Base-by-base conservation (phyloP, 2,329 filamentous ascomycete genomes). In the Lasiodiplodia sp. region DNA sequence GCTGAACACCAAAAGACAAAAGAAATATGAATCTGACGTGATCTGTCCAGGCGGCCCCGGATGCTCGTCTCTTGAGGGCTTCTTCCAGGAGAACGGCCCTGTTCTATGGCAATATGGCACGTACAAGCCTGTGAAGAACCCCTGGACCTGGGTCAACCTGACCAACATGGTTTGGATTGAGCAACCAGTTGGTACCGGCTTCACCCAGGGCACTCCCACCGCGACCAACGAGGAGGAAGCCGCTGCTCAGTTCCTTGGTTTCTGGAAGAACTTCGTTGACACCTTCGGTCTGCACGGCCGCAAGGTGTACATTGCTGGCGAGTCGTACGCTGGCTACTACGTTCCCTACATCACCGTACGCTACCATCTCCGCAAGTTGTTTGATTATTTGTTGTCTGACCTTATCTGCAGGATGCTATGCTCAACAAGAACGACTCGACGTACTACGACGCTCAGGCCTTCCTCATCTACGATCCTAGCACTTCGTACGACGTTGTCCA, bases 141-240 rank as follows among this genome's bases (percentile, higher is more conserved):
- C 80, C 0, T 84, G 77, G 75, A 77, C 78, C 38, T 84, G 81
- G 81, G 76, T 87, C 69, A 91, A 91, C 63, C 79, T 95, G 44
- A 92, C 91, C 66, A 93, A 94, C 77, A 87, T 94, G 74, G 82
- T 96, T 57, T 96, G 89, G 60, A 85, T 92, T 10, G 91, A 92
- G 62, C 73, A 90, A 92, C 75, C 89, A 88, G 82, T 87, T 14
- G 85, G 85, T 37, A 91, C 91, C 0, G 92, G 92, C 16, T 94
- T 92, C 77, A 87, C 88, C 0, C 85, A 87, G 40, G 91, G 91
- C 16, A 86, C 80, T 0, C 83, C 88, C 3, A 91, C 86, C 0
- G 90, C 90, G 11, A 88, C 83, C 4, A 87, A 86, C 72, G 89
- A 93, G 71, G 85, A 88, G 37, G 91, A 93, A 71, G 84, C 91